Evolutionary conservation across 306 rosid species (phyloP).

Genomic region (Cicer chorassanicum): DNA sequence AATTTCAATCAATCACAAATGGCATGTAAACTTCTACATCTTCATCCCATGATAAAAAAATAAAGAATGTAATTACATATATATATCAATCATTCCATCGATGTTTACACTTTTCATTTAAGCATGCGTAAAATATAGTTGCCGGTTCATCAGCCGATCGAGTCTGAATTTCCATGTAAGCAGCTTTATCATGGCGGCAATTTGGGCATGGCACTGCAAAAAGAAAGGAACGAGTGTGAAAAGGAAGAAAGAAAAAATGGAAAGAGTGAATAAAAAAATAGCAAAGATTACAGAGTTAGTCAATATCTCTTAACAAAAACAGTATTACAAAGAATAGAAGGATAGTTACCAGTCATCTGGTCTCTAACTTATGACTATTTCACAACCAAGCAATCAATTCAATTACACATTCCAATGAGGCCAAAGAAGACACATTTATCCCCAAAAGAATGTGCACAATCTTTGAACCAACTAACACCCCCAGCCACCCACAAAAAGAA

Average conservation of each 20-base stretch:
- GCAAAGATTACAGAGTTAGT: constrained; percentile 4
- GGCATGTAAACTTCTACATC: not conserved
- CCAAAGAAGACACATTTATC: constrained; percentile 1
- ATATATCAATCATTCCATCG: constrained; percentile 52
- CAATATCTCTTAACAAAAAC: not conserved
- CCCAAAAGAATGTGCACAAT: not conserved
- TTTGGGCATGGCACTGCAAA: constrained; percentile 59
- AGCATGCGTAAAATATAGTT: constrained; percentile 63
- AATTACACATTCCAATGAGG: not conserved
- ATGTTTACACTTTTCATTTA: constrained; percentile 56
- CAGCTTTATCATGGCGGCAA: constrained; percentile 58
- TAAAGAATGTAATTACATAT: not conserved
- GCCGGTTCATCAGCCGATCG: constrained; percentile 76
- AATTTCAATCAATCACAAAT: not conserved
- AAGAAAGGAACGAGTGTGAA: constrained; percentile 1
- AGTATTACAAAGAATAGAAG: not conserved
- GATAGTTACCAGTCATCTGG: not conserved
- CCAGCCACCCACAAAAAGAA: not conserved
- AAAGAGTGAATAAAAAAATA: not conserved
- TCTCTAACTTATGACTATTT: not conserved
- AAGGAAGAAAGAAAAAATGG: not conserved
- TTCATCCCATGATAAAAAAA: not conserved
- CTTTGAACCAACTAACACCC: not conserved
- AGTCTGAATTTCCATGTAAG: constrained; percentile 59
- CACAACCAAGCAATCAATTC: not conserved